Evolutionary conservation across 2,329 filamentous ascomycete genomes (phyloP), one percentile per base, ranked within the genome.

Genomic region (Chalaropsis thielavioides): DNA sequence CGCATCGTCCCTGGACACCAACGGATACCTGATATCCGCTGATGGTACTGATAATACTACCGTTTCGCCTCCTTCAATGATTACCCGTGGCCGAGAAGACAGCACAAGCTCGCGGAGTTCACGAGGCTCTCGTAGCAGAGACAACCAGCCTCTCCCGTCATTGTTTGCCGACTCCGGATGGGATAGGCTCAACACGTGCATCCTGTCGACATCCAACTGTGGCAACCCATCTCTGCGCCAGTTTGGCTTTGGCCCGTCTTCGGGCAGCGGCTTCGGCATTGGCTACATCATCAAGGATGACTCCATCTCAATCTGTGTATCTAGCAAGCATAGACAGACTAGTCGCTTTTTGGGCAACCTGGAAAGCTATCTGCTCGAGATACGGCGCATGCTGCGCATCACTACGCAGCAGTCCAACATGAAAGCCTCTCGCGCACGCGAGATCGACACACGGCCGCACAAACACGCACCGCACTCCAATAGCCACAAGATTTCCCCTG

Each of bases 211-310:
- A 0, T 96, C 92, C n/a, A 99, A 99, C 79, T 99, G 94, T 75
- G 94, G 94, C 67, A 99, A 97, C 75, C 94, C 94, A 0, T 90
- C 88, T 0, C 84, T 99, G 19, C 86, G 94, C 1, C 92, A 97
- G 71, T 99, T 99, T 71, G 94, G 94, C 2, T 99, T 99, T 73
- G 94, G 94, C 0, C 94, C 94, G 1, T 95, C 92, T 0, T 92
- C 89, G 0, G 92, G 86, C 1, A 91, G 96, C 69, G 94, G 94
- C 0, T 97, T 97, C 72, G 94, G 94, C 38, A 96, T 99, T 65
- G 94, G 94, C 1, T 99, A 99, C 77, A 97, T 99, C 71, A 96
- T 99, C 81, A 99, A 99, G 76, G 90, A 95, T 69, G 89, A 94
- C 63, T 62, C 66, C 43, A 68, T 70, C 67, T 90, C 87, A 59